A percentile compares a stretch with the other conserved stretches of the same genome.
Conservation (phyloP, 2,329 filamentous ascomycete species). For the Microascus cirrosus region DNA sequence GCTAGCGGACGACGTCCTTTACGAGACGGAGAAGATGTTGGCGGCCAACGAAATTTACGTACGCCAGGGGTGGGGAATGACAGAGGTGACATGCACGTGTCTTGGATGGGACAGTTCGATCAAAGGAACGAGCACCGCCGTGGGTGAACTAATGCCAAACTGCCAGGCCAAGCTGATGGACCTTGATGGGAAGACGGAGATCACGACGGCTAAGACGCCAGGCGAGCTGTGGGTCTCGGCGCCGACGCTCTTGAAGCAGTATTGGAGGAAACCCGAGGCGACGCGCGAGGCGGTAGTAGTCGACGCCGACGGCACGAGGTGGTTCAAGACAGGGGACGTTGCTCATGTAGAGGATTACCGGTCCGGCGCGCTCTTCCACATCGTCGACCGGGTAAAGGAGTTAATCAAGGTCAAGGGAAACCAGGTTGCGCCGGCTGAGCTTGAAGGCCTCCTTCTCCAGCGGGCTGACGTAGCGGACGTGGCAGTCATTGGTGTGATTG, state of each 20-base stretch:
- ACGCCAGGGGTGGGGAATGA: slow-evolving; percentile 80
- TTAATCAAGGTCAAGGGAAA: slow-evolving; percentile 51
- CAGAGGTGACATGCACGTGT: slow-evolving; percentile 63
- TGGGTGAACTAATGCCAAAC: slow-evolving; percentile 62
- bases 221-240: slow-evolving; percentile 67
- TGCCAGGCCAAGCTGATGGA: slow-evolving; percentile 57
- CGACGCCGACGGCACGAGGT: slow-evolving; percentile 40
- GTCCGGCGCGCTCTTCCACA: slow-evolving; percentile 37
- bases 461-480: slow-evolving; percentile 43
- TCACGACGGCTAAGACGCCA: slow-evolving; percentile 36
- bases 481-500: slow-evolving; percentile 51
- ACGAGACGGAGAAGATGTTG: slow-evolving; percentile 49
- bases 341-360: slow-evolving; percentile 50
- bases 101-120: slow-evolving; percentile 44
- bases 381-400: slow-evolving; percentile 64
- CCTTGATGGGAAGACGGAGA: slow-evolving; percentile 36
- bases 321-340: slow-evolving; percentile 68
- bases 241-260: slow-evolving; percentile 64
- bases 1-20: slow-evolving; percentile 41
- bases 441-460: slow-evolving; percentile 24
- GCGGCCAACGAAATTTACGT: slow-evolving; percentile 20
- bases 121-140: slow-evolving; percentile 29
- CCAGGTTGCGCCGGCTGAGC: slow-evolving; percentile 47
- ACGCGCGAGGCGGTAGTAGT: slow-evolving; percentile 45
- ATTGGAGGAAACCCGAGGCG: slow-evolving; percentile 61